A percentile compares a stretch with the other conserved stretches of the same genome.
Conservation (phyloP, 1,284 basidiomycete genomes). For the Naganishia sp. region DNA sequence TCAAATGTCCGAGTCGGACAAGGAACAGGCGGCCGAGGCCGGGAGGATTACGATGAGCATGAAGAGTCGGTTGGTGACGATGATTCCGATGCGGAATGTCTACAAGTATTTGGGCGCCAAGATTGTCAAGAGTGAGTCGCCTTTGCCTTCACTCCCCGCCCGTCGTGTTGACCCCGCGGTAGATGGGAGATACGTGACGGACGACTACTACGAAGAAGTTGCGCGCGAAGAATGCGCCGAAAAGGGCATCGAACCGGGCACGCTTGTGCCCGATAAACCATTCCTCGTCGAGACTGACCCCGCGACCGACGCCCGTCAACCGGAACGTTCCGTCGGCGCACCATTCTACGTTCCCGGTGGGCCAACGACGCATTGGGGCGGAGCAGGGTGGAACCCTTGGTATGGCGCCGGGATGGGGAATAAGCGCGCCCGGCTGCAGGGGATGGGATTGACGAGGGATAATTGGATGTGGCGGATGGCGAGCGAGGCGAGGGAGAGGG, state of each 20-base stretch:
- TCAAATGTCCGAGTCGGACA: conserved; percentile 79
- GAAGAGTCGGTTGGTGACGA: conserved; percentile 85
- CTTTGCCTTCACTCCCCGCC: background rate
- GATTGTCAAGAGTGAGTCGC: conserved; percentile 72
- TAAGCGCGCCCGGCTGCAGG: conserved; percentile 47
- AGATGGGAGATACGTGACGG: conserved; percentile 88
- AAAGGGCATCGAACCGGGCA: conserved; percentile 71
- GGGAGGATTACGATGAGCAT: conserved; percentile 61
- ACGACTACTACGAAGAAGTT: conserved; percentile 93
- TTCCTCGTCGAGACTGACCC: conserved; percentile 30
- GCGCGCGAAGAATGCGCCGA: conserved; percentile 69
- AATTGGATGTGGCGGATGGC: conserved; percentile 87
- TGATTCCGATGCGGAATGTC: conserved; percentile 87
- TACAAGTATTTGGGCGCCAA: conserved; percentile 93
- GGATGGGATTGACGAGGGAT: conserved; percentile 74
- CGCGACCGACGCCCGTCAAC: conserved; percentile 33
- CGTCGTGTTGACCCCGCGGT: conserved; percentile 11
- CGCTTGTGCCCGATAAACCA: conserved; percentile 75
- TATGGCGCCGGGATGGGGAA: conserved; percentile 77
- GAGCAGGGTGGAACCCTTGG: conserved; percentile 76
- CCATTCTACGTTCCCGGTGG: conserved; percentile 76
- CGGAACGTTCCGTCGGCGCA: conserved; percentile 39
- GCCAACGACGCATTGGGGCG: conserved; percentile 82
- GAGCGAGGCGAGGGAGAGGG: conserved; percentile 63
- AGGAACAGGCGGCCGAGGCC: conserved; percentile 82